phyloP scores from a whole-genome alignment of 2,329 filamentous ascomycete genomes.

The Aspergillus aculeatus region DNA sequence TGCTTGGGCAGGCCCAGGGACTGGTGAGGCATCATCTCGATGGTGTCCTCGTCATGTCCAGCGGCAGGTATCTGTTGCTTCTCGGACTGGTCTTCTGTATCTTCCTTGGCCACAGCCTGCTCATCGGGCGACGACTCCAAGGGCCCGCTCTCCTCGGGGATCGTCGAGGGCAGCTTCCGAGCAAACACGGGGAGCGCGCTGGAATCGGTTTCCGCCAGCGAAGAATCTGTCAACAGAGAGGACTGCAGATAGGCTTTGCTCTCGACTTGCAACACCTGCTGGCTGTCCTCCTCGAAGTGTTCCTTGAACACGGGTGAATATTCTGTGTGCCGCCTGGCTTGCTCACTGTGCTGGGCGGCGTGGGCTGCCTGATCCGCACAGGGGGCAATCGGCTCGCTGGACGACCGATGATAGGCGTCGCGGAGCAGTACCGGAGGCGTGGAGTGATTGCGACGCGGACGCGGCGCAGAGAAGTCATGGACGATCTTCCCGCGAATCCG shows the following conservation, averaged over 20 bases:
- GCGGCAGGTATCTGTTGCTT: conserved; percentile 7
- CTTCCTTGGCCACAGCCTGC: conserved; percentile 5
- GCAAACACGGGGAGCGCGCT: conserved; percentile 45
- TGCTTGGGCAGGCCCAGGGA: conserved; percentile 45
- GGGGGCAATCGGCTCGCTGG: conserved; percentile 17
- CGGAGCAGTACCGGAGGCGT: conserved; percentile 19
- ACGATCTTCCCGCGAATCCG: conserved; percentile 62
- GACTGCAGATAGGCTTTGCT: conserved; percentile 46
- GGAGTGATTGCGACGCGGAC: conserved; percentile 45
- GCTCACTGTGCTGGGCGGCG: conserved; percentile 20
- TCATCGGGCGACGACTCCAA: conserved; percentile 11
- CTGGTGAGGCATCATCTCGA: conserved; percentile 31
- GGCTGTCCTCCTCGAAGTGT: conserved; percentile 58
- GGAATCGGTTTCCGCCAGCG: conserved; percentile 29
- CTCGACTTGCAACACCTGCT: conserved; percentile 40
- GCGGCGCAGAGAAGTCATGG: conserved; percentile 64
- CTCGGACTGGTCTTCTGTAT: conserved; percentile 7
- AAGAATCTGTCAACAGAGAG: conserved; percentile 33
- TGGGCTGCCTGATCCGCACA: conserved; percentile 16
- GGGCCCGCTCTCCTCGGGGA: conserved; percentile 28
- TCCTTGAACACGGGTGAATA: conserved; percentile 62
- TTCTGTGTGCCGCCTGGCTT: conserved; percentile 36
- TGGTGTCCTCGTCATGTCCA: conserved; percentile 29
- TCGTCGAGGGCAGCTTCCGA: conserved; percentile 39
- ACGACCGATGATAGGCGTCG: conserved; percentile 9